These are phyloP conservation scores for Aspergillus costaricaensis DNA, from an alignment of 2,329 filamentous ascomycete species.

Conservation along the genomic window DNA sequence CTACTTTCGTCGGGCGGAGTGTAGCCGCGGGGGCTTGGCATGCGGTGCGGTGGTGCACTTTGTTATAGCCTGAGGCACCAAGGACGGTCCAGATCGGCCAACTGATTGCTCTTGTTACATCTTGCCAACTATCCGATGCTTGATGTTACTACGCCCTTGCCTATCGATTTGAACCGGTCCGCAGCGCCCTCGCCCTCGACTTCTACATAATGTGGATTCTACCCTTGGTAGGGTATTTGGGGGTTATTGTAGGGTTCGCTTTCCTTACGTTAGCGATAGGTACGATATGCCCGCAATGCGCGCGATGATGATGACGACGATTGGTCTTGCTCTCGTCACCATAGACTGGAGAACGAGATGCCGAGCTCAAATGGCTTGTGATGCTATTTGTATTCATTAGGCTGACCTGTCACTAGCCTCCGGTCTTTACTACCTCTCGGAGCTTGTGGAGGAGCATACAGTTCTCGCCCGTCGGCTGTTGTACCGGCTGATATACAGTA, in stretches of 20 bases:
- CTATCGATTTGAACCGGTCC: background rate
- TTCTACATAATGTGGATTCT: constrained; percentile 81
- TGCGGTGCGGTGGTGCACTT: background rate
- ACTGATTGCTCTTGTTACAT: background rate
- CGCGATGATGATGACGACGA: background rate
- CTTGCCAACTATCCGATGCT: background rate
- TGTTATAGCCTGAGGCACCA: background rate
- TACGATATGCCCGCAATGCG: constrained; percentile 34
- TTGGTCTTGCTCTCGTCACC: background rate
- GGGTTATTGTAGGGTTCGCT: constrained; percentile 82
- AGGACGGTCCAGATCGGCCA: background rate
- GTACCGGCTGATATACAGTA: constrained; percentile 77
- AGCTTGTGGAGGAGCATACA: constrained; percentile 96
- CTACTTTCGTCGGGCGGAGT: background rate
- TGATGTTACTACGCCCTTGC: background rate
- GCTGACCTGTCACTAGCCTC: constrained; percentile 63
- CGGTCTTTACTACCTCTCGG: constrained; percentile 97
- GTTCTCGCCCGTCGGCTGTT: constrained; percentile 88
- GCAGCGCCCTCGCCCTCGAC: background rate
- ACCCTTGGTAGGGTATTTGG: constrained; percentile 85
- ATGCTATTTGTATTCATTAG: background rate
- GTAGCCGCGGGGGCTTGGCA: background rate
- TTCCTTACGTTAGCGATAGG: constrained; percentile 94
- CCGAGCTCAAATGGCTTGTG: background rate
- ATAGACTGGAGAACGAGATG: background rate